Evolutionary conservation across 2,329 filamentous ascomycete species (phyloP).

Genomic region (Colletotrichum plurivorum): DNA sequence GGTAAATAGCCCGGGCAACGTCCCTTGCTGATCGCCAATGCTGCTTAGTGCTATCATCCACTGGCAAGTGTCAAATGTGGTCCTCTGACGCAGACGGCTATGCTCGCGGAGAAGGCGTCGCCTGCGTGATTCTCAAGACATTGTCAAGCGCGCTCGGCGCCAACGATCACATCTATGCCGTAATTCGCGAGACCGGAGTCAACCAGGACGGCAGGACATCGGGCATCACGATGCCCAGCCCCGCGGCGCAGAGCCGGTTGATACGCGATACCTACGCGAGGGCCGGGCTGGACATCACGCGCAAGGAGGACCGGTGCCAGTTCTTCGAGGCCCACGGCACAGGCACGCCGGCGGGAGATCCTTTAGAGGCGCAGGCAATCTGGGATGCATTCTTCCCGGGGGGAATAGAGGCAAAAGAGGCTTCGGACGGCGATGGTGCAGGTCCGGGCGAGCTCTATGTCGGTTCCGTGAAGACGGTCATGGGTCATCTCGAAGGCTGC

Average conservation of each 20-base stretch:
- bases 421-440: too few relatives aligned
- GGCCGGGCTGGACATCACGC: constrained; percentile 25
- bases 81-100: constrained; percentile 64
- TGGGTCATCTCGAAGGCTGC: constrained; percentile 47
- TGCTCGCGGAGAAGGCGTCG: constrained; percentile 66
- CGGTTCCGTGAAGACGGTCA: constrained; percentile 48
- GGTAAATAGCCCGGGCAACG: too few relatives aligned
- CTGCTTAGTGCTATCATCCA: constrained; percentile 51
- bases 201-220: constrained; percentile 21
- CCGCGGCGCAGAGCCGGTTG: constrained; percentile 44
- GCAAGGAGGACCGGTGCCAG: constrained; percentile 32
- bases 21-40: not conserved
- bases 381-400: constrained; percentile 20
- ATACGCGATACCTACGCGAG: constrained; percentile 47
- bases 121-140: constrained; percentile 61
- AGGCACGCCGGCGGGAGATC: constrained; percentile 55
- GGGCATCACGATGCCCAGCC: constrained; percentile 54
- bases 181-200: constrained; percentile 43
- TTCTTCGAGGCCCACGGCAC: constrained; percentile 55
- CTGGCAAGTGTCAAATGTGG: constrained; percentile 54
- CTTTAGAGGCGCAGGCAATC: constrained; percentile 52
- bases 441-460: constrained; percentile 32
- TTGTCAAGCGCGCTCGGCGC: constrained; percentile 57
- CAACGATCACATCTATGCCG: constrained; percentile 44
- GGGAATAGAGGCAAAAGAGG: not conserved